Evolutionary conservation across 164 flowering plant species (phyloP).

Genomic region (Magnolia changhungtana): DNA sequence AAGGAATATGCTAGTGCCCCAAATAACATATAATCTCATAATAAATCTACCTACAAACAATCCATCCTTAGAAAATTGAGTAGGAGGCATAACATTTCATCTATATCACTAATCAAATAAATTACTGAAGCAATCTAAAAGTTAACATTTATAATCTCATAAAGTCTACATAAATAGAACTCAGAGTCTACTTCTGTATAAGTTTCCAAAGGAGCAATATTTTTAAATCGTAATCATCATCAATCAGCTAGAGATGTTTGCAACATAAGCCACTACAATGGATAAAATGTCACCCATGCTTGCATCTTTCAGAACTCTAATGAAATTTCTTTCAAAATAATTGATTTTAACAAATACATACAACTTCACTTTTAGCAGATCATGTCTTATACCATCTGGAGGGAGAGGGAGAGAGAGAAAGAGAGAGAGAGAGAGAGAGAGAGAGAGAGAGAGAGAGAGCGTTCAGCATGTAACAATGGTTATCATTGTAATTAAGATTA

Average conservation of each 20-base stretch:
- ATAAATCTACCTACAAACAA: not conserved
- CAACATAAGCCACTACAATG: not conserved
- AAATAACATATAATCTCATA: not conserved
- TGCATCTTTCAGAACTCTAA: no score
- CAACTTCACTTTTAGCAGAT: not conserved
- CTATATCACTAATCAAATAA: not conserved
- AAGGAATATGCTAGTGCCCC: no score
- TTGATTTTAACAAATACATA: no score
- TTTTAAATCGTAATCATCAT: not conserved
- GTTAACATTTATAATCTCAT: no score
- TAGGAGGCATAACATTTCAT: not conserved
- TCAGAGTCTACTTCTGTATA: not conserved
- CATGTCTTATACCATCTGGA: not conserved
- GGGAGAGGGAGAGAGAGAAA: not conserved
- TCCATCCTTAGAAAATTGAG: not conserved
- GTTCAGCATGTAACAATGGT: no score
- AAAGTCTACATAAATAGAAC: not conserved
- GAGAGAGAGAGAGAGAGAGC: no score
- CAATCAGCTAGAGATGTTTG: not conserved
- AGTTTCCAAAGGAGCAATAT: not conserved
- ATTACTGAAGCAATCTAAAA: no score
- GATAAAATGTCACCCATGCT: not conserved
- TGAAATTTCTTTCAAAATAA: no score
- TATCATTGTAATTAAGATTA: no score
- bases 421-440: not conserved